These are phyloP conservation scores for Fraxinus albicans DNA, from an alignment of 305 asterid genomes.

Conservation along the genomic window DNA sequence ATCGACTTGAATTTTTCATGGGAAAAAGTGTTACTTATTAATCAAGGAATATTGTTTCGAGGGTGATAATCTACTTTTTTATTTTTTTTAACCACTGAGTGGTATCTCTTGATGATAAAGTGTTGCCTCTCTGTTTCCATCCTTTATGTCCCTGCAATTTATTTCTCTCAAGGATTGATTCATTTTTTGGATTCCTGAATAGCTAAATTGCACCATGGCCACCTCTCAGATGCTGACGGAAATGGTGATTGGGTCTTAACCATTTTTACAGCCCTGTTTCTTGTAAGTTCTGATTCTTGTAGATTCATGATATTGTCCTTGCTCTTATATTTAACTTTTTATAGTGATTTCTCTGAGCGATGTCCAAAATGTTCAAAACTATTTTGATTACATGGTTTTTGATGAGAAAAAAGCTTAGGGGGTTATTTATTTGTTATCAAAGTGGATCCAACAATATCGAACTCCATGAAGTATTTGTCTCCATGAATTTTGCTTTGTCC, in stretches of 20 bases:
- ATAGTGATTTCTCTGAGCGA: not conserved
- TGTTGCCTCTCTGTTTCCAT: conserved; percentile 10
- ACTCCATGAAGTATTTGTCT: not conserved
- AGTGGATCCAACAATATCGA: not conserved
- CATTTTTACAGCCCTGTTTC: conserved; percentile 81
- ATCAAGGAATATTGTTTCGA: not conserved
- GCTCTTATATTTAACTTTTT: not conserved
- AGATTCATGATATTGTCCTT: not conserved
- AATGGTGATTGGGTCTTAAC: conserved; percentile 98
- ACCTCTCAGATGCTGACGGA: conserved; percentile 86
- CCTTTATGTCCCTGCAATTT: conserved; percentile 8
- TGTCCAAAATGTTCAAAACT: not conserved
- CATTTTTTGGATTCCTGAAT: conserved; percentile 23
- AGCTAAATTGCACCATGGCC: conserved; percentile 95
- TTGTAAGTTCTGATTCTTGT: conserved; percentile 52
- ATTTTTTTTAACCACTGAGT: not conserved
- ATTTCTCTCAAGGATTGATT: conserved; percentile 28
- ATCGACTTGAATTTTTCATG: not conserved
- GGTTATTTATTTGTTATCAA: not conserved
- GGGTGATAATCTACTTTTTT: not conserved
- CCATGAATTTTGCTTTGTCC: conserved; percentile 7
- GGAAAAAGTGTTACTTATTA: not conserved
- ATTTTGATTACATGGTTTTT: not conserved
- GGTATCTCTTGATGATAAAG: not conserved
- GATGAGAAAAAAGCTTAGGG: not conserved